These are phyloP conservation scores for Vitis hybrid DNA, from an alignment of 177 flowering plant genomes.

Conservation along the genomic window DNA sequence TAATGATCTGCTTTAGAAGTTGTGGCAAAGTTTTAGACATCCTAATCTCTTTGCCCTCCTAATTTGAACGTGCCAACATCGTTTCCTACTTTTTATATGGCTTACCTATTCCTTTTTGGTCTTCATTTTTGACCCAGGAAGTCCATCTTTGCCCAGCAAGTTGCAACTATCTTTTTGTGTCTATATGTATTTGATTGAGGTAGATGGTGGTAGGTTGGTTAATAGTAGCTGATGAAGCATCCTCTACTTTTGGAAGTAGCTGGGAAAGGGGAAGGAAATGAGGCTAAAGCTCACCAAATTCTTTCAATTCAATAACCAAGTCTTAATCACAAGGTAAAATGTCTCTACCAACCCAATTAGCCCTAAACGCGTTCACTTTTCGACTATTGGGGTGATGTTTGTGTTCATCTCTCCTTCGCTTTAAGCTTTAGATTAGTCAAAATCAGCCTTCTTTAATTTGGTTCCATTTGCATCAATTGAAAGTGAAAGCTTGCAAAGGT, in stretches of 20 bases:
- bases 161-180: background rate
- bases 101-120: background rate
- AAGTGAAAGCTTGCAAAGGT: too few relatives aligned
- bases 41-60: too few relatives aligned
- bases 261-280: conserved; percentile 3
- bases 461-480: background rate
- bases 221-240: background rate
- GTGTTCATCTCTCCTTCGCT: background rate
- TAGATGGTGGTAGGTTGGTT: conserved; percentile 8
- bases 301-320: background rate
- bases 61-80: too few relatives aligned
- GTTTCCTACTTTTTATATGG: too few relatives aligned
- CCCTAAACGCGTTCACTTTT: background rate
- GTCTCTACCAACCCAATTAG: conserved; percentile 11
- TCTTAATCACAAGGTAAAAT: background rate
- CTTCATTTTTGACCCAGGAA: background rate
- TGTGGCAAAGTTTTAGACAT: too few relatives aligned
- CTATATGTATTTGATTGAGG: background rate
- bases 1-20: too few relatives aligned
- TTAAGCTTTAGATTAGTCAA: background rate
- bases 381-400: background rate
- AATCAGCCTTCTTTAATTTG: background rate
- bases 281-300: background rate
- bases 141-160: background rate
- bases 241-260: background rate